Conservation (phyloP, 108 stramenopile genomes). For the Schizochytrium sp. region DNA sequence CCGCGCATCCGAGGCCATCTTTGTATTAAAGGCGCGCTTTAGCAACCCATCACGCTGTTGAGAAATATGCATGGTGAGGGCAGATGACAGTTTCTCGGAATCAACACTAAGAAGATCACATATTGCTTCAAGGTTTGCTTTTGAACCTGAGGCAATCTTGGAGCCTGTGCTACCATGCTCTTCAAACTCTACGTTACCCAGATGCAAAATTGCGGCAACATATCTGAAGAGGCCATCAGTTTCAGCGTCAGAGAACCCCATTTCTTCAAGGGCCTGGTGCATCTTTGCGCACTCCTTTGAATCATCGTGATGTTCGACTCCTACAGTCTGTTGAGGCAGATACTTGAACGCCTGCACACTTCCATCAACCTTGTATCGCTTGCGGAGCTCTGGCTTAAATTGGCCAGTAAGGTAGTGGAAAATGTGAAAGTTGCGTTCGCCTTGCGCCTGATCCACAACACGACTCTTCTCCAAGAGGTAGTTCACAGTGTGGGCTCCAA, state of each 20-base stretch:
- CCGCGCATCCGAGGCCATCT: conserved; percentile 86
- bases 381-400: not conserved
- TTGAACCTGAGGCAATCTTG: conserved; percentile 1
- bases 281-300: conserved; percentile 55
- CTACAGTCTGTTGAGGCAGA: conserved; percentile 18
- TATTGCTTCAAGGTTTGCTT: conserved; percentile 72
- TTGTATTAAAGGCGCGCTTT: conserved; percentile 80
- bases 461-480: conserved; percentile 71
- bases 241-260: conserved; percentile 75
- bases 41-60: conserved; percentile 49
- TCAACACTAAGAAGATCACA: conserved; percentile 86
- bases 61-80: conserved; percentile 85
- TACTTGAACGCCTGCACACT: not conserved
- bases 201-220: conserved; percentile 87
- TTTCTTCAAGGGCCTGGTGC: conserved; percentile 15
- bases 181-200: conserved; percentile 89
- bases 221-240: conserved; percentile 80
- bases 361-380: conserved; percentile 1
- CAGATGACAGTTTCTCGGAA: conserved; percentile 78
- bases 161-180: conserved; percentile 64
- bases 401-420: conserved; percentile 62
- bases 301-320: conserved; percentile 62
- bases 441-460: conserved; percentile 57
- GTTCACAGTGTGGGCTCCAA: conserved; percentile 62
- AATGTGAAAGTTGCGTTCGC: conserved; percentile 69